Evolutionary conservation across 2,329 filamentous ascomycete species (phyloP), one percentile per base, ranked within the genome.

Genomic region (Elsinoe arachidis): DNA sequence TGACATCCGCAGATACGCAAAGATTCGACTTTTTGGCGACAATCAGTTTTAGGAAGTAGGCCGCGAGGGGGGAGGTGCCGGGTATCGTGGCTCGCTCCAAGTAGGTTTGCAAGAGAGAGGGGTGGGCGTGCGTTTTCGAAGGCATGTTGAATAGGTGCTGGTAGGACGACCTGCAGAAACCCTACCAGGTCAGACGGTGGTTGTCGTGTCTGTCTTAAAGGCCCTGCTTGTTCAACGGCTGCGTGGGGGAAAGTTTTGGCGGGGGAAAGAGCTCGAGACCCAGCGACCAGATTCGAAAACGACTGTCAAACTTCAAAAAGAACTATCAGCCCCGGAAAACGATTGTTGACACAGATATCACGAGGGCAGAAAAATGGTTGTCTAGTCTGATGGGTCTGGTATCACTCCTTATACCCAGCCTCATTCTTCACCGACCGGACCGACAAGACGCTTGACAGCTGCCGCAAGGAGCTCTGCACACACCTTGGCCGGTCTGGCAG

Each of bases 1-100:
- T 77, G 60, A 84, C 78, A 61, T 80, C 79, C 58, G 80, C 79
- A 19, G 80, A 82, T 12, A 81, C 73, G 61, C 78, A 79, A 35
- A 79, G 71, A 60, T 79, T 79, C 2, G 76, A 76, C 58, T 71
- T 69, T 67, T 79, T 79, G 63, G 76, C 70, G 53, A 75, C 72
- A 26, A 78, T 75, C 52, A 79, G 68, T 39, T 73, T 73, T 51
- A 78, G 67, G 34, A 79, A 71, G 64, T 78, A 79, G 1, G 72
- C 66, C 3, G 76, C 73, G 44, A 79, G 69, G 2, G 76, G 74
- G 2, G 72, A 71, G 37, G 72, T 71, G 46, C 69, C 69, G 33
- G 73, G 67, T 26, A 73, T 67, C 14, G 69, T 66, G 46, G 76
- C 73, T 59, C 76, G 76, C 60, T 74, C 69, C 56, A 69, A 68